phyloP scores from a whole-genome alignment of 139 green algal species.

The Coelastrella sp. region DNA sequence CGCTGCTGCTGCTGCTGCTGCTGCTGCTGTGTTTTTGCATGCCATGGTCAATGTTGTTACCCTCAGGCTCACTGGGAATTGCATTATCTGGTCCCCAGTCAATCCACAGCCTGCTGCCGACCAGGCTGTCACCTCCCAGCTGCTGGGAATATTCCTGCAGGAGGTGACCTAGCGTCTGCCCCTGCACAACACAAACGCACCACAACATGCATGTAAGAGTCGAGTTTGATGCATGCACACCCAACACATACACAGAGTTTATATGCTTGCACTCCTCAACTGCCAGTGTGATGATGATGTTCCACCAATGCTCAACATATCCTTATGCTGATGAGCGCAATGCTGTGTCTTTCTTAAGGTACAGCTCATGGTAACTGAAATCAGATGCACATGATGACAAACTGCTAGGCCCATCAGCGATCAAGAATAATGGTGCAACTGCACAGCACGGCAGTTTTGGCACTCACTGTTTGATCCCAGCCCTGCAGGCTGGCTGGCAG shows the following conservation, averaged over 20 bases:
- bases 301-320: too few relatives aligned
- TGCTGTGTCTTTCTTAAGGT: too few relatives aligned
- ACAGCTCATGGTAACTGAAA: too few relatives aligned
- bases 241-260: not conserved
- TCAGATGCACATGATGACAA: not conserved
- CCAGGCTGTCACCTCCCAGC: not conserved
- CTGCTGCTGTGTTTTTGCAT: not conserved
- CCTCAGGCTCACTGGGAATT: not conserved
- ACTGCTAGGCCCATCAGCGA: not conserved
- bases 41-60: not conserved
- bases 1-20: not conserved
- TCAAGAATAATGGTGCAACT: not conserved
- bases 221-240: too few relatives aligned
- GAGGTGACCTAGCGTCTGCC: not conserved
- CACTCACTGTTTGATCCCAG: not conserved
- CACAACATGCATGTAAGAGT: not conserved
- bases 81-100: conserved; percentile 16
- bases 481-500: not conserved
- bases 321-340: too few relatives aligned
- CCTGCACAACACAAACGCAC: not conserved
- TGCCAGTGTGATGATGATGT: too few relatives aligned
- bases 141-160: not conserved
- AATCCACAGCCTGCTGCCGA: not conserved
- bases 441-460: too few relatives aligned
- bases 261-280: not conserved